A percentile compares a stretch with the other conserved stretches of the same genome.
These are phyloP conservation scores for Mortierella sp. DNA, from an alignment of 371 early-diverging fungal genomes.

Conservation along the genomic window DNA sequence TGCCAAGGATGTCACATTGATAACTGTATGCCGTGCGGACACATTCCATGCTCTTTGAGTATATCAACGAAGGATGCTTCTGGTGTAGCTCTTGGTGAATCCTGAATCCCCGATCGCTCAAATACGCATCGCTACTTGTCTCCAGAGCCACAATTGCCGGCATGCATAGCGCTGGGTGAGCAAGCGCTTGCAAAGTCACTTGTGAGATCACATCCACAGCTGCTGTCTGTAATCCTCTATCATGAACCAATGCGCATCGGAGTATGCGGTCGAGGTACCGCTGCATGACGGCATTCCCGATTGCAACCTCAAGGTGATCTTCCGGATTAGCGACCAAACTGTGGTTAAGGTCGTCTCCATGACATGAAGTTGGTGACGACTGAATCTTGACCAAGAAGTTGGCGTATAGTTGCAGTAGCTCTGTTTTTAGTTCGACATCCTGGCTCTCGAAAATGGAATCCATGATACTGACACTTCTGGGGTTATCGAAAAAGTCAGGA, in stretches of 20 bases:
- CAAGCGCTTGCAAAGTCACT: slow-evolving; percentile 86
- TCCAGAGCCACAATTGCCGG: slow-evolving; percentile 88
- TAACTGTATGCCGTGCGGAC: slow-evolving; percentile 78
- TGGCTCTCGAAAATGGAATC: slow-evolving; percentile 69
- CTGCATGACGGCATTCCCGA: slow-evolving; percentile 88
- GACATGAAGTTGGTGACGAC: slow-evolving; percentile 50
- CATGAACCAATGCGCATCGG: slow-evolving; percentile 67
- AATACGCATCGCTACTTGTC: slow-evolving; percentile 67
- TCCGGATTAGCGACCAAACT: slow-evolving; percentile 33
- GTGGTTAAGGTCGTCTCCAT: neutral
- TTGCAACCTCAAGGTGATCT: slow-evolving; percentile 41
- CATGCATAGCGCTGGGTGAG: slow-evolving; percentile 88
- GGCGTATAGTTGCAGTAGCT: slow-evolving; percentile 75
- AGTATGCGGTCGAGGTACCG: slow-evolving; percentile 79
- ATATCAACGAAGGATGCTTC: slow-evolving; percentile 87
- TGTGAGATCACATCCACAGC: slow-evolving; percentile 84
- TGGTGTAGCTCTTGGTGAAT: slow-evolving; percentile 80
- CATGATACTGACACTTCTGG: slow-evolving; percentile 70
- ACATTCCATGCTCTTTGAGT: slow-evolving; percentile 78
- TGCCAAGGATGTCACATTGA: slow-evolving; percentile 61
- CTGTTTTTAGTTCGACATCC: slow-evolving; percentile 62
- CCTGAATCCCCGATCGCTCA: slow-evolving; percentile 76
- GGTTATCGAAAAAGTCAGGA: slow-evolving; percentile 76
- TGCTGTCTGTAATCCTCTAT: slow-evolving; percentile 60
- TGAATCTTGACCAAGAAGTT: slow-evolving; percentile 79